Percentiles rank a stretch among this genome's conserved stretches.
Evolutionary conservation across 1,284 basidiomycete genomes (phyloP).

Genomic region (Ustanciosporium gigantosporum): DNA sequence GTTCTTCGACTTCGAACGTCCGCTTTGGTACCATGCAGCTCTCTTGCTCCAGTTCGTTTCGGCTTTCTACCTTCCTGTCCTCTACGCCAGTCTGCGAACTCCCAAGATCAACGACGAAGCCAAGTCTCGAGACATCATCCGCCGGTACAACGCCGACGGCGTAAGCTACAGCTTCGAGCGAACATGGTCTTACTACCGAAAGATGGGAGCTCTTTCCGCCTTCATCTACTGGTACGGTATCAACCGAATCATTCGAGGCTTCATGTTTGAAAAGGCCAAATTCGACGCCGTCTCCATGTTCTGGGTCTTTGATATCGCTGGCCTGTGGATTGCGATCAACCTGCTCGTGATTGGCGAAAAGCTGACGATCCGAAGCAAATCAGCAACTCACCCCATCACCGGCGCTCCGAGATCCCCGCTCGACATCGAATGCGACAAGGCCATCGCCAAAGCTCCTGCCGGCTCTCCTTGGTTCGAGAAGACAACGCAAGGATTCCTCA

Average conservation of each 20-base stretch:
- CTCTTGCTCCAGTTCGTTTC: constrained; percentile 20
- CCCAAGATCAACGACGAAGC: constrained; percentile 30
- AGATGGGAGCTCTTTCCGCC: constrained; percentile 26
- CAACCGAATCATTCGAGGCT: constrained; percentile 26
- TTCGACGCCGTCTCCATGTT: constrained; percentile 29
- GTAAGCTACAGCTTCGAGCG: constrained; percentile 44
- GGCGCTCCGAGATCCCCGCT: constrained; percentile 22
- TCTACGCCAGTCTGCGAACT: constrained; percentile 7
- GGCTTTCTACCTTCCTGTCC: constrained; percentile 3
- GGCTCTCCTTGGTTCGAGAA: constrained; percentile 37
- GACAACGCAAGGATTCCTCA: constrained; percentile 15
- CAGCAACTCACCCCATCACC: constrained; percentile 18
- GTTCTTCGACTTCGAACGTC: constrained; percentile 5
- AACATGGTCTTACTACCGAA: constrained; percentile 47
- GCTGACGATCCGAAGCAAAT: constrained; percentile 27
- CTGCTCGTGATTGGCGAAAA: constrained; percentile 25
- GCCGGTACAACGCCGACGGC: constrained; percentile 31
- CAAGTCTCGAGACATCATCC: constrained; percentile 21
- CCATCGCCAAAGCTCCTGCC: constrained; percentile 36
- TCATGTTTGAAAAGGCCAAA: constrained; percentile 5
- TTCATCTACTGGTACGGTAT: constrained; percentile 46
- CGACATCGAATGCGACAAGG: constrained; percentile 42
- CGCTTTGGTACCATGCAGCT: constrained; percentile 21
- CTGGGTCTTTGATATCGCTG: constrained; percentile 31
- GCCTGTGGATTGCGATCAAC: constrained; percentile 5